Conservation (phyloP, 2,329 filamentous ascomycete genomes). For the Cryphonectria naterciae region DNA sequence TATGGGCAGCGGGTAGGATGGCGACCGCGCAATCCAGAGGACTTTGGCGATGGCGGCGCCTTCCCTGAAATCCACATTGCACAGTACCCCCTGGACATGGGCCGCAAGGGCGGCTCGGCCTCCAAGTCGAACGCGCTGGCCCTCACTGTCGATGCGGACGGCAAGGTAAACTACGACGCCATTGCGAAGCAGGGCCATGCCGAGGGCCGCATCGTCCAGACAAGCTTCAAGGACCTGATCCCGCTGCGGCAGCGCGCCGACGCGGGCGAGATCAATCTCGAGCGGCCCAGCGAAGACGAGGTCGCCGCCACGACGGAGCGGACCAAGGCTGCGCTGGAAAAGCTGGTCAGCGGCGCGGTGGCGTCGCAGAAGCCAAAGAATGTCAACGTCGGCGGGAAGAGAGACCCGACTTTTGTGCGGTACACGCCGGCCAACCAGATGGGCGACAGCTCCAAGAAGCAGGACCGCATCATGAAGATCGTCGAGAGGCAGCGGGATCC, state of each 20-base stretch:
- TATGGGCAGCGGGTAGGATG: slow-evolving; percentile 89
- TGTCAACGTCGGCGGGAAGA: slow-evolving; percentile 77
- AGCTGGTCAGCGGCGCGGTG: slow-evolving; percentile 81
- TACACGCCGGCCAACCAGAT: slow-evolving; percentile 98
- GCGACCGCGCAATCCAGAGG: slow-evolving; percentile 85
- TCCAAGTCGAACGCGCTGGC: slow-evolving; percentile 82
- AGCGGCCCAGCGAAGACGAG: slow-evolving; percentile 81
- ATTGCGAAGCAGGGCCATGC: slow-evolving; percentile 89
- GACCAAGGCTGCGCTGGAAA: slow-evolving; percentile 84
- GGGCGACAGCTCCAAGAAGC: slow-evolving; percentile 84
- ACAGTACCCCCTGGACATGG: slow-evolving; percentile 96
- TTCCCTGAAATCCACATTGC: slow-evolving; percentile 94
- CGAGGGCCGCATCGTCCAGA: slow-evolving; percentile 83
- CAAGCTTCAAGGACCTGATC: slow-evolving; percentile 96
- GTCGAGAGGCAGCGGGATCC: slow-evolving; percentile 92
- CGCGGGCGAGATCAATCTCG: slow-evolving; percentile 86
- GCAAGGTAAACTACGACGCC: slow-evolving; percentile 95
- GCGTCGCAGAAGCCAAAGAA: slow-evolving; percentile 96
- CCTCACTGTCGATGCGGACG: slow-evolving; percentile 88
- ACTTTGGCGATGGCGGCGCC: slow-evolving; percentile 94
- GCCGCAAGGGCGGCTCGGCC: slow-evolving; percentile 68
- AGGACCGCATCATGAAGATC: slow-evolving; percentile 98
- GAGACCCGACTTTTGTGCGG: slow-evolving; percentile 89
- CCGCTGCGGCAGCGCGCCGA: slow-evolving; percentile 91
- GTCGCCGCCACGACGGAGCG: slow-evolving; percentile 83